Percentiles rank a stretch among this genome's conserved stretches.
Conservation (phyloP, 257 asterid genomes). For the Phtheirospermum japonicum region DNA sequence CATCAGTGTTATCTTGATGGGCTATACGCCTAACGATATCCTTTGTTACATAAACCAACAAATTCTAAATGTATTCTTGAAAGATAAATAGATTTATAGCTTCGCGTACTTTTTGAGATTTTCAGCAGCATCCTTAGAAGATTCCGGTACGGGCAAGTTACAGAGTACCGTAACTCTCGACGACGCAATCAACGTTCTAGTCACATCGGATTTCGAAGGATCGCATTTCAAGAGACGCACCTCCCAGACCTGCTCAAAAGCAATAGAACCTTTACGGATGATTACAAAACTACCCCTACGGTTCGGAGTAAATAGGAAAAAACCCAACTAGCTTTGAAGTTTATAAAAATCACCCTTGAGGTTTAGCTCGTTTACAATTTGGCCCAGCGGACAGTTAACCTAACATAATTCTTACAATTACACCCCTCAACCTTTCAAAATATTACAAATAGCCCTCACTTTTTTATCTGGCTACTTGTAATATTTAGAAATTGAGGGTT, state of each 20-base stretch:
- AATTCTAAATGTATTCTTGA: neutral
- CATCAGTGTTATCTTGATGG: no score
- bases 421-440: neutral
- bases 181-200: constrained; percentile 51
- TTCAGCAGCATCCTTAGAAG: constrained; percentile 49
- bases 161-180: constrained; percentile 68
- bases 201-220: constrained; percentile 33
- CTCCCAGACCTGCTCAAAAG: constrained; percentile 70
- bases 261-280: neutral
- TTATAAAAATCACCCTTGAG: neutral
- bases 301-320: neutral
- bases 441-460: neutral
- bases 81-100: constrained; percentile 24
- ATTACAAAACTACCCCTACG: neutral
- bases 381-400: neutral
- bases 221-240: constrained; percentile 58
- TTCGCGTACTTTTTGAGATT: constrained; percentile 62
- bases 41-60: neutral
- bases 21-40: neutral
- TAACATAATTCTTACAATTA: neutral
- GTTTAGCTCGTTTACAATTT: neutral
- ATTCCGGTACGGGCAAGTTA: constrained; percentile 61
- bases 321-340: neutral
- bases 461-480: neutral
- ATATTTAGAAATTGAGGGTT: neutral